Evolutionary conservation across 1,139 yeast species (phyloP).

Genomic region (Scheffersomyces quercinus): DNA sequence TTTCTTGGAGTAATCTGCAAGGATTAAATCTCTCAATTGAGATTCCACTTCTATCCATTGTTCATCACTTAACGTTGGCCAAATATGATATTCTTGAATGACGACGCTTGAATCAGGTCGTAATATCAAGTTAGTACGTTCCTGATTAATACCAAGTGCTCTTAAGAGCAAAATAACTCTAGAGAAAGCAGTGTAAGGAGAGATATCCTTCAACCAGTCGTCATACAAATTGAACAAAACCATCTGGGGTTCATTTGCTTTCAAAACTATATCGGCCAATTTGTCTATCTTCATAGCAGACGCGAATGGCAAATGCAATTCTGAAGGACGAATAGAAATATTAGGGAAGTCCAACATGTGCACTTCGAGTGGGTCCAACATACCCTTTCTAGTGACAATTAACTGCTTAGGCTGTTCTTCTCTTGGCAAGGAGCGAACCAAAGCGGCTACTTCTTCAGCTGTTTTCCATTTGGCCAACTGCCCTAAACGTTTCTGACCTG

Average conservation of each 20-base stretch:
- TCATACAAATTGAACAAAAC: slow-evolving; percentile 87
- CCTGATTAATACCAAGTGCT: slow-evolving; percentile 76
- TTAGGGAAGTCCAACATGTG: slow-evolving; percentile 97
- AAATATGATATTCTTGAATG: slow-evolving; percentile 78
- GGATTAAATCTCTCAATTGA: slow-evolving; percentile 81
- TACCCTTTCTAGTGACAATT: slow-evolving; percentile 86
- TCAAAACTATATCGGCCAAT: slow-evolving; percentile 73
- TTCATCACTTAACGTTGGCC: slow-evolving; percentile 88
- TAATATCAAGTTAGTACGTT: slow-evolving; percentile 71
- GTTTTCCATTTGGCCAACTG: slow-evolving; percentile 98
- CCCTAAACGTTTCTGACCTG: slow-evolving; percentile 93
- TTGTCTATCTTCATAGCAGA: slow-evolving; percentile 84
- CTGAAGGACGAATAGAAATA: slow-evolving; percentile 85
- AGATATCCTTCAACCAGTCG: slow-evolving; percentile 84
- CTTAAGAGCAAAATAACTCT: slow-evolving; percentile 78
- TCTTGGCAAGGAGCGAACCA: slow-evolving; percentile 81
- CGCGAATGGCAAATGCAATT: slow-evolving; percentile 85
- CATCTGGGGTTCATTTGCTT: slow-evolving; percentile 93
- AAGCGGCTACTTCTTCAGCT: slow-evolving; percentile 95
- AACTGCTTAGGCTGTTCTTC: slow-evolving; percentile 96
- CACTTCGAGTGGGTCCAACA: slow-evolving; percentile 92
- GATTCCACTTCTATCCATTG: slow-evolving; percentile 93
- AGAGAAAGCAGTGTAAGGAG: slow-evolving; percentile 93
- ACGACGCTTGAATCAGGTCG: slow-evolving; percentile 71
- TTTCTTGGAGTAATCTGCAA: slow-evolving; percentile 82